Conservation (phyloP, 2,329 filamentous ascomycete species). For the Leptodontidium sp. region DNA sequence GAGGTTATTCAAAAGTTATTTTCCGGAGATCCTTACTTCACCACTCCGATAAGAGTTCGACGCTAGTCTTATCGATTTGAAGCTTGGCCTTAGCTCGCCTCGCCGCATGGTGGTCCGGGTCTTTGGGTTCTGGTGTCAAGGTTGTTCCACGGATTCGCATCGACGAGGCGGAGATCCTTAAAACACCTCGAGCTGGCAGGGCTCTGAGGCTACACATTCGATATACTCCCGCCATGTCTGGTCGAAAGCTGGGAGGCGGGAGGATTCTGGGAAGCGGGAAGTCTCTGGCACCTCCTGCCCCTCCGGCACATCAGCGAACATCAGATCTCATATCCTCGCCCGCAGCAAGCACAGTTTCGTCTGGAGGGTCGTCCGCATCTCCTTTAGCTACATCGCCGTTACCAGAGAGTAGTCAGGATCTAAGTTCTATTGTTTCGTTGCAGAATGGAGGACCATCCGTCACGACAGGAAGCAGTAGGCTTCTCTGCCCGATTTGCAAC, state of each 20-base stretch:
- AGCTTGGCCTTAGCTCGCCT: constrained; percentile 11
- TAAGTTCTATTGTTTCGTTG: constrained; percentile 82
- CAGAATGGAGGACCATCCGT: constrained; percentile 62
- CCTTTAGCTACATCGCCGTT: constrained; percentile 65
- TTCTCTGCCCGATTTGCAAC: constrained; percentile 96
- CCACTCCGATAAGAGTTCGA: constrained; percentile 23
- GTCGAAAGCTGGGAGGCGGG: constrained; percentile 89
- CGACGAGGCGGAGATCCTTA: constrained; percentile 12
- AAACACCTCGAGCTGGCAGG: constrained; percentile 39
- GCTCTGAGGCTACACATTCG: constrained; percentile 36
- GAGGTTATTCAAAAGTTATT: constrained; percentile 29
- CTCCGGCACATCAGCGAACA: constrained; percentile 48
- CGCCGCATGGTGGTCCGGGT: not conserved
- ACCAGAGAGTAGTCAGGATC: constrained; percentile 77
- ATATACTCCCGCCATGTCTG: constrained; percentile 67
- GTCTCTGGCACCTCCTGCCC: constrained; percentile 74
- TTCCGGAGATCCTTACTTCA: constrained; percentile 31
- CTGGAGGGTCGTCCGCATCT: constrained; percentile 72
- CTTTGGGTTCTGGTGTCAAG: not conserved
- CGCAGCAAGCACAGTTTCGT: constrained; percentile 80
- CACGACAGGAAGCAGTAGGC: constrained; percentile 66
- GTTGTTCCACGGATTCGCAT: constrained; percentile 12
- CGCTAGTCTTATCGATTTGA: constrained; percentile 18
- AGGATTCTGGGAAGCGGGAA: constrained; percentile 89
- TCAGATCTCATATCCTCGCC: constrained; percentile 56